These are phyloP conservation scores for Starmerella sp. DNA, from an alignment of 805 yeast species.

Conservation along the genomic window DNA sequence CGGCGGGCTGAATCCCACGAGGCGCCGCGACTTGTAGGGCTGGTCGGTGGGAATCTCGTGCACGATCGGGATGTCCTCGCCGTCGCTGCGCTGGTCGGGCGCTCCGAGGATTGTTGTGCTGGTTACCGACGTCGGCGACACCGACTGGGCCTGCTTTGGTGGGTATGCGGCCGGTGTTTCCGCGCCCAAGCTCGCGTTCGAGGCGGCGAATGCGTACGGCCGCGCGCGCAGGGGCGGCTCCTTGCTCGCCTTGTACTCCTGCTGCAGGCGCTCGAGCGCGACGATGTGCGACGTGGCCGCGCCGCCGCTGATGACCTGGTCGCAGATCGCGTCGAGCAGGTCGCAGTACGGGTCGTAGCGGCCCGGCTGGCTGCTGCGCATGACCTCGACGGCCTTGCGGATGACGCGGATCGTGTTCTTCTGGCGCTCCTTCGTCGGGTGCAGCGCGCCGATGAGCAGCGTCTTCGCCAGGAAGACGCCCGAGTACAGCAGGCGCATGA, in stretches of 20 bases:
- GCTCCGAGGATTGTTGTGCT: neutral
- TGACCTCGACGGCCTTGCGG: neutral
- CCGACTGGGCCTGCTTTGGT: neutral
- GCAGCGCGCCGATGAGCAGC: conserved; percentile 31
- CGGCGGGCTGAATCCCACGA: neutral
- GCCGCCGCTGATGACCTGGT: neutral
- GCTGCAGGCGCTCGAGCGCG: neutral
- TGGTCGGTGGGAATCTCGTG: conserved; percentile 4
- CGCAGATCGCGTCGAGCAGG: conserved; percentile 1
- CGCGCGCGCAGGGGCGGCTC: neutral
- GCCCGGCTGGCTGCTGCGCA: neutral
- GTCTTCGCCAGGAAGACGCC: conserved; percentile 86
- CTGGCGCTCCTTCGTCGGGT: conserved; percentile 1
- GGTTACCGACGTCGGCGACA: neutral
- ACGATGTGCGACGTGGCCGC: neutral
- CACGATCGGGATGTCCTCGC: neutral
- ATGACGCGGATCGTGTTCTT: neutral
- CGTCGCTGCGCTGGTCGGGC: neutral
- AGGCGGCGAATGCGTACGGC: too few species aligned
- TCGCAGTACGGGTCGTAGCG: conserved; percentile 3
- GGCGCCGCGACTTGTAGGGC: neutral
- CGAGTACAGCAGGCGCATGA: conserved; percentile 72
- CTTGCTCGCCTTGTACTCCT: neutral
- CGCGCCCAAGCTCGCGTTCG: too few species aligned
- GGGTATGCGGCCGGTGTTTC: too few species aligned